Percentiles rank a stretch among this genome's conserved stretches.
phyloP scores from a whole-genome alignment of 345 rosid genomes.

The Turnera subulata region DNA sequence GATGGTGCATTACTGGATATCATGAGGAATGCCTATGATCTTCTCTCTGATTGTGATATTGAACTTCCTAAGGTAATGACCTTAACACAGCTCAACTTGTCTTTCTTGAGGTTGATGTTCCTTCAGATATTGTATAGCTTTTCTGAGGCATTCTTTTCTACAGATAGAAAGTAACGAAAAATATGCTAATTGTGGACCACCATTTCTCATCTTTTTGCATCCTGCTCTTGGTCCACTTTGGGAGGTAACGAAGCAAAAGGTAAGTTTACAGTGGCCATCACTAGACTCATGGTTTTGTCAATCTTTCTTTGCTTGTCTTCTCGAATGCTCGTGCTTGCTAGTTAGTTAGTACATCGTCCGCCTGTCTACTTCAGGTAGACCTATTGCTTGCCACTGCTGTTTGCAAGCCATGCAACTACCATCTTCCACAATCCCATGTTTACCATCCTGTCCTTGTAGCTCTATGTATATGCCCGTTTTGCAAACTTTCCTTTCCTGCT shows the following conservation, averaged over 20 bases:
- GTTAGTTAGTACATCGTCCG: too few species aligned
- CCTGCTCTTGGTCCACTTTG: slow-evolving; percentile 96
- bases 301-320: background rate
- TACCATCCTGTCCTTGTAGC: slow-evolving; percentile 6
- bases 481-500: background rate
- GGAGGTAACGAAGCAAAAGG: slow-evolving; percentile 87
- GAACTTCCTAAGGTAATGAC: slow-evolving; percentile 60
- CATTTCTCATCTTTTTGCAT: slow-evolving; percentile 85
- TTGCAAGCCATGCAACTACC: background rate
- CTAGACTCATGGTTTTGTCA: background rate
- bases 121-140: background rate
- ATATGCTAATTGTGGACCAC: slow-evolving; percentile 66
- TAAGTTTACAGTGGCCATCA: slow-evolving; percentile 22
- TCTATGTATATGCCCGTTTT: background rate
- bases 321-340: background rate
- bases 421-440: too few species aligned
- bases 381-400: background rate
- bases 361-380: too few species aligned
- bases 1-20: slow-evolving; percentile 88
- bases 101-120: slow-evolving; percentile 10
- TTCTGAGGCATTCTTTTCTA: slow-evolving; percentile 1
- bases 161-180: slow-evolving; percentile 64
- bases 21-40: slow-evolving; percentile 77
- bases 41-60: slow-evolving; percentile 69
- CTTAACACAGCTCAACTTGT: background rate